These are phyloP conservation scores for Strobilomyces dryophilus DNA, from an alignment of 768 basidiomycete genomes.

Conservation along the genomic window DNA sequence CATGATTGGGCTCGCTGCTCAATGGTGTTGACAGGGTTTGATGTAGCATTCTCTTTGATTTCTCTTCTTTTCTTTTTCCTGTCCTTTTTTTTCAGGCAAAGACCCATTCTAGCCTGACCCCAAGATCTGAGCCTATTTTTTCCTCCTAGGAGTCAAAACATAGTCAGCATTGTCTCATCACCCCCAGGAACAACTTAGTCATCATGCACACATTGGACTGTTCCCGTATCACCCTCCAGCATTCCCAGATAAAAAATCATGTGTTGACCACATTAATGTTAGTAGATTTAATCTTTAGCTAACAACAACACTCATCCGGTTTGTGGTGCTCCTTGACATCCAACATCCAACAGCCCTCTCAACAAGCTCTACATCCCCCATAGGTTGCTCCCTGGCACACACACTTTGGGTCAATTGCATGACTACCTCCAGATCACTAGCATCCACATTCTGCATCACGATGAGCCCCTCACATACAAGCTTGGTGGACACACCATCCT, in stretches of 20 bases:
- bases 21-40: no score
- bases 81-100: no score
- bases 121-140: conserved; percentile 8
- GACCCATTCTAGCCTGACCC: background rate
- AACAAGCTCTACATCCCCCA: conserved; percentile 95
- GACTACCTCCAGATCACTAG: conserved; percentile 96
- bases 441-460: conserved; percentile 91
- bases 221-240: conserved; percentile 97
- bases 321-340: background rate
- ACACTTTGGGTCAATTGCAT: conserved; percentile 91
- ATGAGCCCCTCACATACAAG: conserved; percentile 90
- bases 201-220: conserved; percentile 97
- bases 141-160: conserved; percentile 69
- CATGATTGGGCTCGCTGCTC: no score
- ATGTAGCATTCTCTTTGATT: no score
- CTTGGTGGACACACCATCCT: conserved; percentile 86
- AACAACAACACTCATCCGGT: no score
- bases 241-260: conserved; percentile 97
- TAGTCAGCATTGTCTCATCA: conserved; percentile 44
- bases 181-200: conserved; percentile 85
- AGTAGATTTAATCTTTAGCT: no score
- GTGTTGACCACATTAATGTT: no score
- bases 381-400: conserved; percentile 92
- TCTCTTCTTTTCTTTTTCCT: no score
- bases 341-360: conserved; percentile 54